Percentiles rank a stretch among this genome's conserved stretches.
These are phyloP conservation scores for Rhodomyrtus psidioides DNA, from an alignment of 441 rosid species.

Conservation along the genomic window DNA sequence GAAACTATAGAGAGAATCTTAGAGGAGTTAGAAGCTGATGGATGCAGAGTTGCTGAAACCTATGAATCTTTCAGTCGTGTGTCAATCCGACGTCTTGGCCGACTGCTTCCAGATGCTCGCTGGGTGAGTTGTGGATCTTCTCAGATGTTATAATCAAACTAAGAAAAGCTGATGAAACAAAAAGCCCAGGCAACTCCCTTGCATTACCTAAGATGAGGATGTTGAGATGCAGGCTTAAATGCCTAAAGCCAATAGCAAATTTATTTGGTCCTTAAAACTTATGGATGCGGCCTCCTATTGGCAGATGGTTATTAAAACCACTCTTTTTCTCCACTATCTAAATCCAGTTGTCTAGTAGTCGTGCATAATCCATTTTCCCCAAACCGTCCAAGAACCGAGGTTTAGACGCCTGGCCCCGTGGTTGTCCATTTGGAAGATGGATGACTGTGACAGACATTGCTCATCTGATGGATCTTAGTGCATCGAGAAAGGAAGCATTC, in stretches of 20 bases:
- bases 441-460: background rate
- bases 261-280: background rate
- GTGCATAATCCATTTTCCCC: background rate
- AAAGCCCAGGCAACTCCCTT: background rate
- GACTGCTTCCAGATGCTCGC: constrained; percentile 76
- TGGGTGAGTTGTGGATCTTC: constrained; percentile 41
- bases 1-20: constrained; percentile 49
- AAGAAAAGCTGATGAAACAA: background rate
- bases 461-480: background rate
- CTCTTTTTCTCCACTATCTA: background rate
- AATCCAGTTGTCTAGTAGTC: background rate
- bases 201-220: background rate
- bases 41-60: constrained; percentile 32
- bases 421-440: background rate
- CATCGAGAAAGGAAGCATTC: background rate
- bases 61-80: constrained; percentile 47
- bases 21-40: constrained; percentile 34
- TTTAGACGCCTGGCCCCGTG: background rate
- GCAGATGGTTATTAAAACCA: background rate
- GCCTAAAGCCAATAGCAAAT: background rate
- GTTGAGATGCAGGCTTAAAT: background rate
- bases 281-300: background rate
- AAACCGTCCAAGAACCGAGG: background rate
- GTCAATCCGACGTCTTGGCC: constrained; percentile 68
- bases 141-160: background rate